These are phyloP conservation scores for Hemileia vastatrix DNA, from an alignment of 1,284 basidiomycete species.

Conservation along the genomic window DNA sequence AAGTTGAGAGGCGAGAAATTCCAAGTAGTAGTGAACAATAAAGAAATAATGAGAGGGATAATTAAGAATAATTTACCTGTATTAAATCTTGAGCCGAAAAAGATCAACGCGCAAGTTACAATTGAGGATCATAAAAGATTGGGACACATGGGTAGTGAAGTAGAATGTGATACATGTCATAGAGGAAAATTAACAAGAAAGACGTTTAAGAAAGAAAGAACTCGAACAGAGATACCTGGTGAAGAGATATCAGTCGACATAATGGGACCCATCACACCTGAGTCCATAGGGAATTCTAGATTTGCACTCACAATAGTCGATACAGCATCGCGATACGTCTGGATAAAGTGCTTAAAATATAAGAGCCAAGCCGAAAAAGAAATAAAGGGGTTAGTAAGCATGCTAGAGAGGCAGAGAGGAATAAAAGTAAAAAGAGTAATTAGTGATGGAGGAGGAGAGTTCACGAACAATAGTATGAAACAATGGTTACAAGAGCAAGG, in stretches of 20 bases:
- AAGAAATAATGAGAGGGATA: no score
- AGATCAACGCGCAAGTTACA: no score
- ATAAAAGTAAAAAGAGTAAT: conserved; percentile 6
- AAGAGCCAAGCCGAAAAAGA: conserved; percentile 1
- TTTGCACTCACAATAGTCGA: conserved; percentile 9
- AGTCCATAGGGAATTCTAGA: conserved; percentile 4
- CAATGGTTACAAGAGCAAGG: background rate
- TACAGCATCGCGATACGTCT: conserved; percentile 4
- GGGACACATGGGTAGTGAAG: no score
- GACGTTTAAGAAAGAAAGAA: conserved; percentile 1
- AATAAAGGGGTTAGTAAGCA: background rate
- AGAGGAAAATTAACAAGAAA: conserved; percentile 8
- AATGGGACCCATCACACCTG: conserved; percentile 11
- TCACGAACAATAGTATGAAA: conserved; percentile 2
- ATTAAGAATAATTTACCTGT: no score
- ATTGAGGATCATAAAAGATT: no score
- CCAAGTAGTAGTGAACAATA: no score
- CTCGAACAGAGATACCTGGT: background rate
- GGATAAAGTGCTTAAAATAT: background rate
- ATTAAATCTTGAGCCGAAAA: no score
- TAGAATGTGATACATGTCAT: conserved; percentile 1
- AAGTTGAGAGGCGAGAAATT: no score
- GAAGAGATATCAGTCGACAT: conserved; percentile 14
- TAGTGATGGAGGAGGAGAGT: conserved; percentile 10
- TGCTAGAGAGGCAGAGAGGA: background rate